Evolutionary conservation across 2,329 filamentous ascomycete genomes (phyloP).

Genomic region (Penicillium concentricum): DNA sequence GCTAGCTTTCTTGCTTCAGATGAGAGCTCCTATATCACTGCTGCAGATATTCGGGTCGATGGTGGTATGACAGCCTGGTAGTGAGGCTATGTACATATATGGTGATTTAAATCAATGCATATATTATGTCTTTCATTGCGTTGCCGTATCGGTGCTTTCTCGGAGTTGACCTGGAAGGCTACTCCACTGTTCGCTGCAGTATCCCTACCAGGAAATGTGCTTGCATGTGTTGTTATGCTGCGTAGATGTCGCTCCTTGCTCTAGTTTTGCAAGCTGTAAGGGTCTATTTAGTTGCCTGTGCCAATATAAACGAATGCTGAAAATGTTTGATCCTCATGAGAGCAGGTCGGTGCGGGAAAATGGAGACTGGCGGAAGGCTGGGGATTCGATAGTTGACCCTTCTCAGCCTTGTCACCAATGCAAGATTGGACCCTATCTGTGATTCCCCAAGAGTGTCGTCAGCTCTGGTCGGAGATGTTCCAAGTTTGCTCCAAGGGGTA

Average conservation of each 20-base stretch:
- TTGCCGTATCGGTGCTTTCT: not conserved
- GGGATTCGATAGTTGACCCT: no score
- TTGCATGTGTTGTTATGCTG: not conserved
- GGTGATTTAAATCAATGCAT: not conserved
- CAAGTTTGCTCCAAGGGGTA: not conserved
- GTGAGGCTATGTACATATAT: not conserved
- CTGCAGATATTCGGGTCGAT: conserved; percentile 4
- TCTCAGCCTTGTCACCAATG: no score
- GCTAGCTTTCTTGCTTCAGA: conserved; percentile 6
- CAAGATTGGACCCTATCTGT: no score
- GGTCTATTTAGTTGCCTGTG: no score
- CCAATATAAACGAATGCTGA: no score
- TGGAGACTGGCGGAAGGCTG: no score
- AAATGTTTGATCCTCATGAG: no score
- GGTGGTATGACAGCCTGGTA: conserved; percentile 8
- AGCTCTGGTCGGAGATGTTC: not conserved
- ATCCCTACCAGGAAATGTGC: not conserved
- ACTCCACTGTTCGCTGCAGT: not conserved
- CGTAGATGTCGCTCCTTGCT: not conserved
- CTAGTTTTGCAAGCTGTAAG: no score
- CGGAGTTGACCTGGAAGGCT: not conserved
- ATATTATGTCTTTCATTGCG: not conserved
- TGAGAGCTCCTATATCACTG: conserved; percentile 4
- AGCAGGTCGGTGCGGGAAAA: no score
- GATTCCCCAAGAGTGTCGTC: no score